These are phyloP conservation scores for Poa annua DNA, from an alignment of 176 grass and related monocot genomes.

Conservation along the genomic window DNA sequence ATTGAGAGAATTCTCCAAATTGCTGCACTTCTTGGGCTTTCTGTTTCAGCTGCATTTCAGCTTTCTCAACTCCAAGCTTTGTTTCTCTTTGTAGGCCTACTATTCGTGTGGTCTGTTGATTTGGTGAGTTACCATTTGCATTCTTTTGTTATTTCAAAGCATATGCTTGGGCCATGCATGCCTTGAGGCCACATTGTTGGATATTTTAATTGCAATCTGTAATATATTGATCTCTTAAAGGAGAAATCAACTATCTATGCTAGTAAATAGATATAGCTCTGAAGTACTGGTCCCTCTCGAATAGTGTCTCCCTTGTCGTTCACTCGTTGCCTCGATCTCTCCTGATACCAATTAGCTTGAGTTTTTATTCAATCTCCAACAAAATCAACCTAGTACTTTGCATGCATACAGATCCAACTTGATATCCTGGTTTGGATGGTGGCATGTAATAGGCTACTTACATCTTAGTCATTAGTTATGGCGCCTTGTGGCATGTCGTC, in stretches of 20 bases:
- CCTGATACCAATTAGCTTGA: neutral
- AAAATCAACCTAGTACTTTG: neutral
- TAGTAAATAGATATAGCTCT: slow-evolving; percentile 17
- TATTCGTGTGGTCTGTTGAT: slow-evolving; percentile 85
- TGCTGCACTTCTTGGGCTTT: slow-evolving; percentile 59
- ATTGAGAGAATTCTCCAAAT: slow-evolving; percentile 84
- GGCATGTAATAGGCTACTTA: neutral
- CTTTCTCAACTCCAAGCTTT: slow-evolving; percentile 74
- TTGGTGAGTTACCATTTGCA: slow-evolving; percentile 65
- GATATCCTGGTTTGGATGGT: neutral
- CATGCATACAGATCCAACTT: neutral
- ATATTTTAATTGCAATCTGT: neutral
- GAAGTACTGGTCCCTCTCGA: neutral
- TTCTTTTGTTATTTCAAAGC: slow-evolving; percentile 6
- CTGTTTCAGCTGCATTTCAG: slow-evolving; percentile 52
- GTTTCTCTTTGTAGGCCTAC: slow-evolving; percentile 60
- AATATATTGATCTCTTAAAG: neutral
- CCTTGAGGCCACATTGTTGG: neutral
- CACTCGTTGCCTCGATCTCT: no score
- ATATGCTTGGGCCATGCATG: neutral
- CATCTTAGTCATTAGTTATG: neutral
- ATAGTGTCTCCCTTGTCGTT: no score
- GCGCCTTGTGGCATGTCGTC: neutral
- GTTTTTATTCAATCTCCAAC: slow-evolving; percentile 14
- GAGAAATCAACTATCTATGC: neutral